Conservation (phyloP, 345 rosid species). For the Triadica sebifera region DNA sequence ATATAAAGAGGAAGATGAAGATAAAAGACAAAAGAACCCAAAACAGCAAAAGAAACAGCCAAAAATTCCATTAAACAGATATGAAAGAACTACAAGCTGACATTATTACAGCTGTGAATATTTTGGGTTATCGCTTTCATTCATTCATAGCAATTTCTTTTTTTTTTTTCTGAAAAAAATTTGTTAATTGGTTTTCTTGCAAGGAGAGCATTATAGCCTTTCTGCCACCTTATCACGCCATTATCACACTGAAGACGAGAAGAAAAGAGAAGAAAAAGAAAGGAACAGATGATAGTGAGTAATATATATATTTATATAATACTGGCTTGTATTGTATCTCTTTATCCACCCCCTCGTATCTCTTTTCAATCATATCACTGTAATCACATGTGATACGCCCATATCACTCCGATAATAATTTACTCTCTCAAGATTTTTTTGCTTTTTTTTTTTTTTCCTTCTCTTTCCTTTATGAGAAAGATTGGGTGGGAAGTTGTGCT, state of each 20-base stretch:
- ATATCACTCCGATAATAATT: not conserved
- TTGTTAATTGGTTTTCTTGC: too few species aligned
- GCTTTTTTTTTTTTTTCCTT: too few species aligned
- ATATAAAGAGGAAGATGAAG: not conserved
- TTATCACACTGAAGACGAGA: not conserved
- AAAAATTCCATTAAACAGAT: constrained; percentile 1
- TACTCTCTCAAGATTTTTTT: too few species aligned
- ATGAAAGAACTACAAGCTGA: constrained; percentile 22
- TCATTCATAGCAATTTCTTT: not conserved
- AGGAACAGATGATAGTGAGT: too few species aligned
- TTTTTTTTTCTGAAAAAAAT: too few species aligned
- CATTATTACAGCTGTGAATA: constrained; percentile 29
- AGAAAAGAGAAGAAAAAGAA: not conserved
- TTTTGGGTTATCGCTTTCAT: constrained; percentile 27
- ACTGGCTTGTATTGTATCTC: too few species aligned
- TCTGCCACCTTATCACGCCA: constrained; percentile 37
- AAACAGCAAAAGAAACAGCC: constrained; percentile 28
- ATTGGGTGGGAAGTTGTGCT: too few species aligned
- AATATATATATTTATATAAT: too few species aligned
- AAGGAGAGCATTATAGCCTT: not conserved
- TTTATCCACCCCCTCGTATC: constrained; percentile 1
- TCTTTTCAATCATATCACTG: constrained; percentile 20
- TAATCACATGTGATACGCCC: constrained; percentile 19
- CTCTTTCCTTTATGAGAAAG: too few species aligned
- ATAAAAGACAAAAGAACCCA: constrained; percentile 21